phyloP scores from a whole-genome alignment of 2,329 filamentous ascomycete genomes.

The Ceratocystis eucalypticola region DNA sequence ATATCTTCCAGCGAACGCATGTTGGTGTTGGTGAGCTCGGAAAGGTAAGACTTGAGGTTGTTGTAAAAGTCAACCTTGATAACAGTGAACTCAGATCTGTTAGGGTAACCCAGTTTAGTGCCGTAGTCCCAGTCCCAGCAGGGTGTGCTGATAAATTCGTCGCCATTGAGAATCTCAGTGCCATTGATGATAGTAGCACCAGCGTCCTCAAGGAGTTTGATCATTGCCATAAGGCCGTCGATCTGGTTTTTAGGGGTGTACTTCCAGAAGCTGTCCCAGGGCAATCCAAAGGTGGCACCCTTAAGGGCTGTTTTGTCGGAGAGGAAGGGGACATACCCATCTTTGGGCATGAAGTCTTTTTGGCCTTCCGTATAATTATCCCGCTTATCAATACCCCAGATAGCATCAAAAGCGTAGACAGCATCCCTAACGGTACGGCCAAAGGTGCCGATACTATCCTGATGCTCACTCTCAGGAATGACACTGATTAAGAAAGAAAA shows the following conservation, averaged over 20 bases:
- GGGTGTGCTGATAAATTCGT: conserved; percentile 47
- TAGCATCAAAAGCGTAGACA: conserved; percentile 50
- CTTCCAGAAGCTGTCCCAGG: conserved; percentile 59
- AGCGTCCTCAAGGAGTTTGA: conserved; percentile 38
- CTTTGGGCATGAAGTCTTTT: conserved; percentile 37
- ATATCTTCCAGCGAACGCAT: conserved; percentile 50
- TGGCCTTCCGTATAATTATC: conserved; percentile 56
- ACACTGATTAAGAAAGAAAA: conserved; percentile 26
- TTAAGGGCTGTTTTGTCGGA: conserved; percentile 39
- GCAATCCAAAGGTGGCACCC: conserved; percentile 54
- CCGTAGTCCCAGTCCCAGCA: conserved; percentile 69
- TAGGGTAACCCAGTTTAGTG: conserved; percentile 45
- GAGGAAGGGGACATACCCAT: conserved; percentile 46
- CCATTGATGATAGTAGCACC: conserved; percentile 57
- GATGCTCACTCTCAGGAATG: conserved; percentile 52
- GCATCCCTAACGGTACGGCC: conserved; percentile 57
- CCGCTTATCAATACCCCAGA: conserved; percentile 47
- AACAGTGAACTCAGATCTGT: conserved; percentile 61
- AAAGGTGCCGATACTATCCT: conserved; percentile 57
- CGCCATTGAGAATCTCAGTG: conserved; percentile 52
- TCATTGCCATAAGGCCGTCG: conserved; percentile 32
- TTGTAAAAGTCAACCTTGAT: conserved; percentile 59
- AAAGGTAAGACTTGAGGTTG: conserved; percentile 47
- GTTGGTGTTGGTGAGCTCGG: conserved; percentile 46
- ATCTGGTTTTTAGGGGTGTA: conserved; percentile 44